These are phyloP conservation scores for Mesembryanthemum crystallinum DNA, from an alignment of 148 eudicot genomes.

Conservation along the genomic window DNA sequence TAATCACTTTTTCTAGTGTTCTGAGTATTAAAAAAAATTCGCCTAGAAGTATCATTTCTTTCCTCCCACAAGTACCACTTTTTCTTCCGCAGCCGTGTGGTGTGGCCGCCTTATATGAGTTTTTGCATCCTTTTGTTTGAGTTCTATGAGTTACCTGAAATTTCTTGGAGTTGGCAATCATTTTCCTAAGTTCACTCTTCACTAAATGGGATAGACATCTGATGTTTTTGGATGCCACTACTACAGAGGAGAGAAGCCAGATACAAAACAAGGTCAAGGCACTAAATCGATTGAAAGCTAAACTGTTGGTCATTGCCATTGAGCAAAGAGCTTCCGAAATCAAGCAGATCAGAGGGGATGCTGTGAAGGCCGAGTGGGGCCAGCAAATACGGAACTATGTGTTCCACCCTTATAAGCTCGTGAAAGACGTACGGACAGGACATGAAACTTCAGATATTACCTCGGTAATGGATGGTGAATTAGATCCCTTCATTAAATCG, in stretches of 20 bases:
- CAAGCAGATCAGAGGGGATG: slow-evolving; percentile 93
- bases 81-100: too few relatives aligned
- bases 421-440: slow-evolving; percentile 86
- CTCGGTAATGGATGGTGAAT: slow-evolving; percentile 96
- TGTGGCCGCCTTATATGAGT: too few relatives aligned
- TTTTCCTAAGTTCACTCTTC: not conserved
- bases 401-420: slow-evolving; percentile 96
- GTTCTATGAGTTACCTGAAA: not conserved
- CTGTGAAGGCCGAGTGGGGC: slow-evolving; percentile 97
- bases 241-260: slow-evolving; percentile 86
- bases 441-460: slow-evolving; percentile 73
- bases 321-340: slow-evolving; percentile 96
- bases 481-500: slow-evolving; percentile 78
- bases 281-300: slow-evolving; percentile 84
- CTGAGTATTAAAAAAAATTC: too few relatives aligned
- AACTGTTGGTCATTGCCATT: slow-evolving; percentile 79
- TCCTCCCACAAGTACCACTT: too few relatives aligned
- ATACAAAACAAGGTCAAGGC: slow-evolving; percentile 87
- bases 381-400: slow-evolving; percentile 95
- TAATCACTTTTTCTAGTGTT: too few relatives aligned
- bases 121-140: not conserved
- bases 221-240: not conserved
- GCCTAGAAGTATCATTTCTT: too few relatives aligned
- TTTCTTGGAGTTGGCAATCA: not conserved
- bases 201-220: not conserved